A percentile compares a stretch with the other conserved stretches of the same genome.
phyloP scores from a whole-genome alignment of 441 rosid species.

The Eruca vesicaria region DNA sequence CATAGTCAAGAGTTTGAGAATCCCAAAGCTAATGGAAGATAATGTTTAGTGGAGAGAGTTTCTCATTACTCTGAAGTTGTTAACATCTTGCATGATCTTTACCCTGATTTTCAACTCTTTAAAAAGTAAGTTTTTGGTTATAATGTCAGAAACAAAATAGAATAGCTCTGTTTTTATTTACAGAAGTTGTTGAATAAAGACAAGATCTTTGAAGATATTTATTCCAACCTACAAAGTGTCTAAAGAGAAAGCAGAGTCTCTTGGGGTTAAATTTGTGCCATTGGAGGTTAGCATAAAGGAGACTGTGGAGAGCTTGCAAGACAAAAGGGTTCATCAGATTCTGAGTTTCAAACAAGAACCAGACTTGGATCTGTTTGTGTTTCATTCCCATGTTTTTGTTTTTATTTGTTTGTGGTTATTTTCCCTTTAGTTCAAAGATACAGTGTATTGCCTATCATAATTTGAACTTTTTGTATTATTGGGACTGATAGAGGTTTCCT shows the following conservation, averaged over 20 bases:
- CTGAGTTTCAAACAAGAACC: constrained; percentile 22
- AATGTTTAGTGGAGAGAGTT: constrained; percentile 43
- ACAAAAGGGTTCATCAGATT: constrained; percentile 41
- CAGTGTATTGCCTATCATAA: constrained; percentile 7
- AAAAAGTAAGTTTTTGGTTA: constrained; percentile 38
- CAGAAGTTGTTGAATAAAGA: background rate
- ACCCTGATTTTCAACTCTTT: constrained; percentile 45
- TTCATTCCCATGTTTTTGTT: background rate
- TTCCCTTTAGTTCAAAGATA: background rate
- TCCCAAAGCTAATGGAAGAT: constrained; percentile 59
- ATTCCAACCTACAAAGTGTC: constrained; percentile 51
- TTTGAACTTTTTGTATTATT: constrained; percentile 14
- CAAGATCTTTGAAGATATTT: constrained; percentile 15
- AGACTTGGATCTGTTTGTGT: constrained; percentile 18
- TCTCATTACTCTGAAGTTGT: constrained; percentile 43
- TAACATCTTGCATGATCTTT: constrained; percentile 42
- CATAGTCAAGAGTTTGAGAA: constrained; percentile 61
- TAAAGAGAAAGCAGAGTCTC: constrained; percentile 53
- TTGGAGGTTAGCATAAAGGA: constrained; percentile 61
- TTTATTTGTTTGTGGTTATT: constrained; percentile 1
- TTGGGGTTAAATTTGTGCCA: constrained; percentile 64
- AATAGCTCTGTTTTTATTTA: background rate
- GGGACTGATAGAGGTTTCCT: constrained; percentile 9
- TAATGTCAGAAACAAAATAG: background rate
- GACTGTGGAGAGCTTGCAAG: constrained; percentile 66